These are phyloP conservation scores for Hemileia vastatrix DNA, from an alignment of 1,284 basidiomycete species.

Conservation along the genomic window DNA sequence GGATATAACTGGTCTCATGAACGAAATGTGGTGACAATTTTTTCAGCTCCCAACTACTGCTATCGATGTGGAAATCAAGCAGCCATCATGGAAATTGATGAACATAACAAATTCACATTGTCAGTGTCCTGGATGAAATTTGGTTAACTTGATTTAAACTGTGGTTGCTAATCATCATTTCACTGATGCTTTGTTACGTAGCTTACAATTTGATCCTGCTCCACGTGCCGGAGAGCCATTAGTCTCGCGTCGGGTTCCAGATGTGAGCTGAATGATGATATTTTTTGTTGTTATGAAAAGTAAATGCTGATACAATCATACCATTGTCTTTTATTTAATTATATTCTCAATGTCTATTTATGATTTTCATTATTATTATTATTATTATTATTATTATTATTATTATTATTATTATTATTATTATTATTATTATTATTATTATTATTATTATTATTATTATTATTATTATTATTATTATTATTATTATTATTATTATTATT, in stretches of 20 bases:
- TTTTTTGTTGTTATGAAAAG: background rate
- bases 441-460: too few species aligned
- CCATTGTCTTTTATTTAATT: too few species aligned
- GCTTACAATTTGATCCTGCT: conserved; percentile 98
- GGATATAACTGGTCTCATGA: conserved; percentile 98
- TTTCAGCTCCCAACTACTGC: conserved; percentile 97
- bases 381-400: too few species aligned
- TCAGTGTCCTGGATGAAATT: conserved; percentile 26
- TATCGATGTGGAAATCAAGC: conserved; percentile 99
- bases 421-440: too few species aligned
- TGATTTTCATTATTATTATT: too few species aligned
- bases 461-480: too few species aligned
- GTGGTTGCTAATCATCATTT: background rate
- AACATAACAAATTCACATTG: conserved; percentile 61
- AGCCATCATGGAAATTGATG: conserved; percentile 99
- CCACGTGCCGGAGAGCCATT: conserved; percentile 95
- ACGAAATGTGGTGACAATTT: conserved; percentile 98
- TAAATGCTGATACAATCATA: too few species aligned
- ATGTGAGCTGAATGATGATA: conserved; percentile 53
- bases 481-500: too few species aligned
- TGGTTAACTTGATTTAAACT: background rate
- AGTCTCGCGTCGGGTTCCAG: conserved; percentile 94
- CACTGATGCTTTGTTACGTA: conserved; percentile 43
- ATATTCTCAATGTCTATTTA: too few species aligned
- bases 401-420: too few species aligned